These are phyloP conservation scores for Parascedosporium putredinis DNA, from an alignment of 2,329 filamentous ascomycete genomes.

Conservation along the genomic window DNA sequence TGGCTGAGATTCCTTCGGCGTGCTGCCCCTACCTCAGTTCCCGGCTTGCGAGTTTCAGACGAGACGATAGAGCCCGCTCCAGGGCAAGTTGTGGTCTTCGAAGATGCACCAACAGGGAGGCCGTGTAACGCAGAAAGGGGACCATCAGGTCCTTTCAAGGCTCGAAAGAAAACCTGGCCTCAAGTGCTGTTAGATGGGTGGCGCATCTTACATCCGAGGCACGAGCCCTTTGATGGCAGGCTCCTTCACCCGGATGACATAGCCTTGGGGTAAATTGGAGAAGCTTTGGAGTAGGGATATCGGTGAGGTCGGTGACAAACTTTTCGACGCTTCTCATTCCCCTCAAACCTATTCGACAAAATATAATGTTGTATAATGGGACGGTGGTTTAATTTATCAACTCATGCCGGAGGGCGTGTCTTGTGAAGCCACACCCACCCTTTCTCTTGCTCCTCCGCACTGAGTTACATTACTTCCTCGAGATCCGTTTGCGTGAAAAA, in stretches of 20 bases:
- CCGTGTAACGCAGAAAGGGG: too few species aligned
- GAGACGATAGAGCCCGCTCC: too few species aligned
- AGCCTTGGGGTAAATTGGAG: background rate
- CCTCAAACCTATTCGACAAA: too few species aligned
- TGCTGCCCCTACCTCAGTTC: background rate
- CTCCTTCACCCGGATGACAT: background rate
- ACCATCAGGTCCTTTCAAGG: too few species aligned
- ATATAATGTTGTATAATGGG: too few species aligned
- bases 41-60: background rate
- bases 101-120: too few species aligned
- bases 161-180: too few species aligned
- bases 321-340: too few species aligned
- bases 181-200: too few species aligned
- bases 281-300: background rate
- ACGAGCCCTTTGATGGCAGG: background rate
- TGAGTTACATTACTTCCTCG: background rate
- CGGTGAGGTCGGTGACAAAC: too few species aligned
- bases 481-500: background rate
- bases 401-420: background rate
- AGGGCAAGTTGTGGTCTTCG: too few species aligned
- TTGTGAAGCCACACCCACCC: background rate
- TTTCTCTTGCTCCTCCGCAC: background rate
- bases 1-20: background rate
- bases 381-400: background rate
- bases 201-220: too few species aligned